These are phyloP conservation scores for Saccharomyces jurei DNA, from an alignment of 805 yeast genomes.

Conservation along the genomic window DNA sequence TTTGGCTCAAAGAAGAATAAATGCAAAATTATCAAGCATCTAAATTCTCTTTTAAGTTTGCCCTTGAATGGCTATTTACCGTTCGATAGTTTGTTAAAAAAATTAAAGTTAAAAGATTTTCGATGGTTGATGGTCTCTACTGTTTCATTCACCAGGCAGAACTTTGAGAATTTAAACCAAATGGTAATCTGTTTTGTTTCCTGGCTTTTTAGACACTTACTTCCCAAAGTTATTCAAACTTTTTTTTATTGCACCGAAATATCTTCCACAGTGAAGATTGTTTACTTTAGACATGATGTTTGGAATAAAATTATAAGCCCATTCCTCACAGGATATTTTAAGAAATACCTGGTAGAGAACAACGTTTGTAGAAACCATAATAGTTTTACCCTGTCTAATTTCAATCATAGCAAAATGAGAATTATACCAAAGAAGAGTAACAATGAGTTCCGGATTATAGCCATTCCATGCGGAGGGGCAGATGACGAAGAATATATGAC, in stretches of 20 bases:
- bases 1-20: constrained; percentile 51
- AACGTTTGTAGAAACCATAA: constrained; percentile 14
- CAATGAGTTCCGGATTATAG: constrained; percentile 50
- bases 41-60: constrained; percentile 34
- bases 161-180: constrained; percentile 31
- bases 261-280: constrained; percentile 33
- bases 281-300: constrained; percentile 47
- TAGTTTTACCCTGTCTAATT: constrained; percentile 16
- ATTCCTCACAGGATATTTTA: constrained; percentile 39
- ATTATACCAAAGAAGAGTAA: constrained; percentile 49
- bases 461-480: constrained; percentile 41
- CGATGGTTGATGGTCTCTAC: constrained; percentile 43
- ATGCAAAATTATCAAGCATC: constrained; percentile 29
- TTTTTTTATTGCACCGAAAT: constrained; percentile 65
- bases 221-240: constrained; percentile 40
- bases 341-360: constrained; percentile 29
- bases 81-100: constrained; percentile 28
- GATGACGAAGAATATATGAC: constrained; percentile 28
- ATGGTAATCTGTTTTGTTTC: constrained; percentile 37
- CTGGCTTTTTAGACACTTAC: constrained; percentile 50
- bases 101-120: constrained; percentile 35
- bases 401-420: constrained; percentile 37
- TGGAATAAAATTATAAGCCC: constrained; percentile 44
- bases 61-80: constrained; percentile 33
- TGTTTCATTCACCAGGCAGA: constrained; percentile 34